Conservation (phyloP, 2,329 filamentous ascomycete genomes). For the Ascochyta fabae region DNA sequence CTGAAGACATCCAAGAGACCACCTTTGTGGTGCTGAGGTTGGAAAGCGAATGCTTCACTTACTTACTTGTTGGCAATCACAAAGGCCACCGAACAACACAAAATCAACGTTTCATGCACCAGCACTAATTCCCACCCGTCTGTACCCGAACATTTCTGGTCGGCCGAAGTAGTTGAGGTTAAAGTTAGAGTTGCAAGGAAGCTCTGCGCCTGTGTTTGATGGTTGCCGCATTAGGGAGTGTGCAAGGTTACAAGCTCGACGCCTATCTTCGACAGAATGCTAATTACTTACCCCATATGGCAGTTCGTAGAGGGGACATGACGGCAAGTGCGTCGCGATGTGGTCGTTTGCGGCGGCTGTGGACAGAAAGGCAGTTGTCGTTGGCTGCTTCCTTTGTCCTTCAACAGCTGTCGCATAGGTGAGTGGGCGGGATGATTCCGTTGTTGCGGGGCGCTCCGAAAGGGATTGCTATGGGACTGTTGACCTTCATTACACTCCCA, state of each 20-base stretch:
- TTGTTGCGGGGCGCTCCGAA: neutral
- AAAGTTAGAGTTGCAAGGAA: constrained; percentile 10
- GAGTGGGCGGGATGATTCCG: neutral
- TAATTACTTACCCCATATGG: constrained; percentile 3
- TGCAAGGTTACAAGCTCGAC: constrained; percentile 13
- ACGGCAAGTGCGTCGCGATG: neutral
- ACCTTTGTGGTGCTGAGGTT: too few relatives aligned
- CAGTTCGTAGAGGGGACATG: neutral
- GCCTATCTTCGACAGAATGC: constrained; percentile 9
- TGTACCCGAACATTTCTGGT: neutral
- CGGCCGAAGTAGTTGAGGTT: neutral
- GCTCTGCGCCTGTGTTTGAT: constrained; percentile 9
- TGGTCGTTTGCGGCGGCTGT: constrained; percentile 5
- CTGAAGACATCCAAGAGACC: neutral
- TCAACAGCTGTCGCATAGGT: neutral
- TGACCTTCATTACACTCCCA: neutral
- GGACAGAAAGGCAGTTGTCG: neutral
- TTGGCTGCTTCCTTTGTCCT: constrained; percentile 12
- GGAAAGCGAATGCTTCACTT: too few relatives aligned
- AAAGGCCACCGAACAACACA: neutral
- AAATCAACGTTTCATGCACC: neutral
- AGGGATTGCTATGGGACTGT: neutral
- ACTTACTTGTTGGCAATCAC: neutral
- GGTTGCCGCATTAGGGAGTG: constrained; percentile 7
- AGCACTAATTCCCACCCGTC: neutral